phyloP scores from a whole-genome alignment of 2,329 filamentous ascomycete species.

The Xylaria sp. region DNA sequence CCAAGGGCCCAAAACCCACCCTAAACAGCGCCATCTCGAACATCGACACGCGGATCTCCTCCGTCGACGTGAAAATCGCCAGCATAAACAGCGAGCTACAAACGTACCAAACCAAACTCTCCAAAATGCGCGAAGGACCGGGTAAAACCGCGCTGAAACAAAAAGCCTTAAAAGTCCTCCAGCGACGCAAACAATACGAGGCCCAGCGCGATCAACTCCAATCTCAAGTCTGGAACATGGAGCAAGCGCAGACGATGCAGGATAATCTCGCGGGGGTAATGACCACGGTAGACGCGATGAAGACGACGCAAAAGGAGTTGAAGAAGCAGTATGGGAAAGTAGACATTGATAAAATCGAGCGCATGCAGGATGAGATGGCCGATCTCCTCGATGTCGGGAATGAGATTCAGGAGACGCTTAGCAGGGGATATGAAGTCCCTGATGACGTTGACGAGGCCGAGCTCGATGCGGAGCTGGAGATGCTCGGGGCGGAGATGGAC shows the following conservation, averaged over 20 bases:
- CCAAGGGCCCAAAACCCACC: constrained; percentile 84
- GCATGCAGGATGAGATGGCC: constrained; percentile 98
- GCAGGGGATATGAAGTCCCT: constrained; percentile 88
- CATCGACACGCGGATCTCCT: constrained; percentile 69
- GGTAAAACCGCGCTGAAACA: constrained; percentile 92
- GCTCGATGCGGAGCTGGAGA: constrained; percentile 94
- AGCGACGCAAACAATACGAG: constrained; percentile 94
- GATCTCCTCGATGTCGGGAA: constrained; percentile 97
- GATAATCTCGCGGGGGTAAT: constrained; percentile 98
- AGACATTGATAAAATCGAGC: constrained; percentile 96
- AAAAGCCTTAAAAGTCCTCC: constrained; percentile 91
- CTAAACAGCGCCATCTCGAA: constrained; percentile 75
- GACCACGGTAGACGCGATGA: constrained; percentile 97
- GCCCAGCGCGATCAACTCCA: constrained; percentile 91
- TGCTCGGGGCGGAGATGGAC: constrained; percentile 91
- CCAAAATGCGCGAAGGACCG: constrained; percentile 93
- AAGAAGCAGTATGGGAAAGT: constrained; percentile 96
- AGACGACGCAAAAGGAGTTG: constrained; percentile 92
- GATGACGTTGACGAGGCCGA: constrained; percentile 98
- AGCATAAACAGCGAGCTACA: constrained; percentile 89
- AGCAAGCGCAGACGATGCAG: constrained; percentile 97
- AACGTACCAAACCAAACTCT: constrained; percentile 84
- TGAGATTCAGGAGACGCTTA: constrained; percentile 95
- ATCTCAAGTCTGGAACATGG: constrained; percentile 98
- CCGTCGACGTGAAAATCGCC: constrained; percentile 92